Evolutionary conservation across 768 basidiomycete species (phyloP), one percentile per base, ranked within the genome.

Genomic region (Trametes cubensis): DNA sequence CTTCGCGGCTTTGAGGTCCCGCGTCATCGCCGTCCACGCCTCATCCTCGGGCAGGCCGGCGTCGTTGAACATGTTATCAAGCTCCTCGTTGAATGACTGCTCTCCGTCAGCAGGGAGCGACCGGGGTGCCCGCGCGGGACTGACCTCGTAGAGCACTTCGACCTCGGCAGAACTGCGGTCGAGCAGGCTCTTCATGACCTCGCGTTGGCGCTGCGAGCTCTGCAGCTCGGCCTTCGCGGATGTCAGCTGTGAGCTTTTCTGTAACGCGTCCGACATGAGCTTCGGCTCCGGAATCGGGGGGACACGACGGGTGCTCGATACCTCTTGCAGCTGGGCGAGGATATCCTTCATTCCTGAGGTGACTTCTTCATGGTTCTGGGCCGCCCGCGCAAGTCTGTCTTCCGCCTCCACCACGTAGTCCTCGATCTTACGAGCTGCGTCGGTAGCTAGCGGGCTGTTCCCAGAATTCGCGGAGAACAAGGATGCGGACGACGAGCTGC

Each of bases 51-150:
- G 92, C 51, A 95, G 83, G 62, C 89, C 84, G 26, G 84, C 85
- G 61, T 95, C 92, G 53, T 89, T 88, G 74, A 87, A 96, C 91
- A 96, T 92, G 18, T 84, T 86, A 66, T 95, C 94, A 34, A 97
- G 81, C 72, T 96, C 94, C 71, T 94, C 93, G 72, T 97, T 96
- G 77, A 97, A 95, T 3, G 92, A 90, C 94, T 95, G 63, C 2
- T 42, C 21, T 25, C 49, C 28, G 41, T 64, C 58, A 61, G 60
- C 48, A 14, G 57, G 26, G 30, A 23, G 44, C 44, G 34, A 38
- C 38, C 6, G 17, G 25, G 46, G 20, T n/a, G 26, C 21, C 25
- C 10, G 42, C 18, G 42, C 41, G 13, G 14, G 17, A 71, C 82
- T 68, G 44, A 94, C 94, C 80, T 94, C 90, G 66, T 95, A 95